Percentiles rank a stretch among this genome's conserved stretches.
Evolutionary conservation across 2,329 filamentous ascomycete genomes (phyloP).

Genomic region (Zymoseptoria crescenta): DNA sequence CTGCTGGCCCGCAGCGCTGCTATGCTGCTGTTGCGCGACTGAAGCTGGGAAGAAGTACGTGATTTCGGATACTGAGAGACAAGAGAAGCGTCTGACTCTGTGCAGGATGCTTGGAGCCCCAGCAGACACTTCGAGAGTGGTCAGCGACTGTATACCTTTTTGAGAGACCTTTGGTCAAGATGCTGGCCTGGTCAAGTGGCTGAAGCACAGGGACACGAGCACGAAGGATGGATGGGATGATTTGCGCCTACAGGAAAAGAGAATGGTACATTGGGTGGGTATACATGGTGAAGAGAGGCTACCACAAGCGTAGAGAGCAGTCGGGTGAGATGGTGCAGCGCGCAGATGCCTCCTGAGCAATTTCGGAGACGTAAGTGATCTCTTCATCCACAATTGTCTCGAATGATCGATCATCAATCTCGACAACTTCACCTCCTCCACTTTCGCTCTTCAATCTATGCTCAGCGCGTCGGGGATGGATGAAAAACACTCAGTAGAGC

Average conservation of each 20-base stretch:
- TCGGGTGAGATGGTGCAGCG: neutral
- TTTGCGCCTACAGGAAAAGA: neutral
- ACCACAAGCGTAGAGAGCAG: neutral
- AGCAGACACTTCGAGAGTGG: constrained; percentile 24
- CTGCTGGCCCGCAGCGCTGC: constrained; percentile 32
- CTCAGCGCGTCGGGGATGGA: neutral
- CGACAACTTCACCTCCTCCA: neutral
- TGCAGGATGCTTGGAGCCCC: constrained; percentile 28
- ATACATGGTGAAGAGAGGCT: neutral
- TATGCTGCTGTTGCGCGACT: constrained; percentile 32
- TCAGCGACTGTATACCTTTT: constrained; percentile 31
- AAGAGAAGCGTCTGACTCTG: neutral
- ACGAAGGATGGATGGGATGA: neutral
- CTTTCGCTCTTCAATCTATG: neutral
- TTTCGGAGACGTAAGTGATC: neutral
- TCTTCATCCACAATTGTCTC: neutral
- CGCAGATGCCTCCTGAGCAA: neutral
- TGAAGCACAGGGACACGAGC: neutral
- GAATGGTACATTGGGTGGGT: no score
- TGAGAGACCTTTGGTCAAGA: constrained; percentile 4
- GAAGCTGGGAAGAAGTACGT: constrained; percentile 29
- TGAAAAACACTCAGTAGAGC: neutral
- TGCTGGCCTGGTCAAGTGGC: neutral
- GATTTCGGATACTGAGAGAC: neutral
- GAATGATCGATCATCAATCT: neutral